Evolutionary conservation across 2,329 filamentous ascomycete genomes (phyloP).

Genomic region (Onygenales sp.): DNA sequence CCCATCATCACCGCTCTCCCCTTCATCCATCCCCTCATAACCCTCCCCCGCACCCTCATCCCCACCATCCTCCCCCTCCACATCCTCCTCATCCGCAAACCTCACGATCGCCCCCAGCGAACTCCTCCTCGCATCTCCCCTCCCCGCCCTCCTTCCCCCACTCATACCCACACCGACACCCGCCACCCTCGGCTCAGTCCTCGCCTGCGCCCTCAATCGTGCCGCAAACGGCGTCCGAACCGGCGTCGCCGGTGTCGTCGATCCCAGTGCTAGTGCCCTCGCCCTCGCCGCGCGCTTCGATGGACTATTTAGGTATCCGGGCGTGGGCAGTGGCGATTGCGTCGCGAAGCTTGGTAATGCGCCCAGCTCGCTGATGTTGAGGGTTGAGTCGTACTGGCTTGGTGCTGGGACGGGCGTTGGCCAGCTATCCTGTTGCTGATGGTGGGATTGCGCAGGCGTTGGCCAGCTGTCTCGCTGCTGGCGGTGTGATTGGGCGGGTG

Average conservation of each 20-base stretch:
- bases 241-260: slow-evolving; percentile 37
- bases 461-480: no score
- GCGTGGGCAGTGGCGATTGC: slow-evolving; percentile 30
- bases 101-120: slow-evolving; percentile 17
- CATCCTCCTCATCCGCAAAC: slow-evolving; percentile 1
- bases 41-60: background rate
- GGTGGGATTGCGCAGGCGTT: no score
- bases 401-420: slow-evolving; percentile 13
- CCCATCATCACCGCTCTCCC: background rate
- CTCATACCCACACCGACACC: no score
- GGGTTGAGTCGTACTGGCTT: slow-evolving; percentile 20
- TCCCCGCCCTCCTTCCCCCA: slow-evolving; percentile 10
- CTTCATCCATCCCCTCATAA: background rate
- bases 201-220: slow-evolving; percentile 27
- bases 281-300: slow-evolving; percentile 37
- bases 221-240: slow-evolving; percentile 35
- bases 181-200: slow-evolving; percentile 17
- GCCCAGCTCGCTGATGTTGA: slow-evolving; percentile 28
- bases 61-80: background rate
- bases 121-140: slow-evolving; percentile 18
- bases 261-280: slow-evolving; percentile 30
- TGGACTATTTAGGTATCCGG: slow-evolving; percentile 36
- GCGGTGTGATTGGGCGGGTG: no score
- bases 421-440: no score
- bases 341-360: slow-evolving; percentile 22